Conservation (phyloP, 371 early-diverging fungal genomes). For the Zychaea mexicana region DNA sequence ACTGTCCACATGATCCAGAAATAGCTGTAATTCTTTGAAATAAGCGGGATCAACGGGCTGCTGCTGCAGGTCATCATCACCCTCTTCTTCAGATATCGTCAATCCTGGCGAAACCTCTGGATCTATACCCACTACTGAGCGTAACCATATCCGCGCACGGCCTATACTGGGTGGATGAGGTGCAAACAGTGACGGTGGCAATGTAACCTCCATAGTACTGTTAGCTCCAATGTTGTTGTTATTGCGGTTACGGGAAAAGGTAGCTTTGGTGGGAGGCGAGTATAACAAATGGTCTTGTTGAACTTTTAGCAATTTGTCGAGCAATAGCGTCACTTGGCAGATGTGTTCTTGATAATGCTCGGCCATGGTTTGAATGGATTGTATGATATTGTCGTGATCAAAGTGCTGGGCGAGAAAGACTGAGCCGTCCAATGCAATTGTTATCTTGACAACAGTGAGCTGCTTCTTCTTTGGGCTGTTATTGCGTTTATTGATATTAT, state of each 20-base stretch:
- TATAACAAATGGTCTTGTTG: neutral
- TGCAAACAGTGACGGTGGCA: neutral
- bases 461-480: neutral
- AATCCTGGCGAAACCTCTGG: constrained; percentile 16
- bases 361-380: neutral
- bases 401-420: neutral
- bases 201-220: neutral
- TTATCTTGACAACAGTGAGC: neutral
- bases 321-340: neutral
- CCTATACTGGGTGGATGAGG: constrained; percentile 8
- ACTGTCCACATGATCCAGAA: constrained; percentile 26
- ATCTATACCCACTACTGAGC: constrained; percentile 12
- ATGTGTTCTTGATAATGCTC: constrained; percentile 6
- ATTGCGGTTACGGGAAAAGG: neutral
- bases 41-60: constrained; percentile 16
- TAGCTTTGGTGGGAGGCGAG: neutral
- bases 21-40: constrained; percentile 22
- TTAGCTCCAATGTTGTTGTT: neutral
- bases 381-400: neutral
- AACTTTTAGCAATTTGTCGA: neutral
- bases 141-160: constrained; percentile 13
- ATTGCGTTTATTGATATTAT: neutral
- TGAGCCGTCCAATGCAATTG: neutral
- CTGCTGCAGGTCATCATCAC: too few relatives aligned
- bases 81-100: constrained; percentile 5